Evolutionary conservation across 1,284 basidiomycete species (phyloP).

Genomic region (Puccinia triticina): DNA sequence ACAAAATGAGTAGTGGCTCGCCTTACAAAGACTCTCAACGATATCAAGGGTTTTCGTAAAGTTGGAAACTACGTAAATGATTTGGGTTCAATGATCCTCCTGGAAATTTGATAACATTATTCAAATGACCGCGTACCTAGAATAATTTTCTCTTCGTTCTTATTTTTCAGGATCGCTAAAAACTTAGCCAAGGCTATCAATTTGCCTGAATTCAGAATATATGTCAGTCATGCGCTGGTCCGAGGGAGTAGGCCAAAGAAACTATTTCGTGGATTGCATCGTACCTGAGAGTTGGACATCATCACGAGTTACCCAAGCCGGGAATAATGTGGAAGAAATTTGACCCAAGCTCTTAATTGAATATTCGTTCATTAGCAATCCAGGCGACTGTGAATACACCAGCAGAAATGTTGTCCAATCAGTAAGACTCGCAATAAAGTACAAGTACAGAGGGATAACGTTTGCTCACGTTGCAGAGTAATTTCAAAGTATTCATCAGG

Average conservation of each 20-base stretch:
- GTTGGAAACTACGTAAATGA: conserved; percentile 54
- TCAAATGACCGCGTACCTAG: conserved; percentile 65
- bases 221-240: background rate
- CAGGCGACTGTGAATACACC: conserved; percentile 27
- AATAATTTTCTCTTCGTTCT: conserved; percentile 88
- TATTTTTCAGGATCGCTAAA: conserved; percentile 68
- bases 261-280: background rate
- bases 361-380: conserved; percentile 49
- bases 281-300: conserved; percentile 67
- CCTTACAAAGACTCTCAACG: conserved; percentile 80
- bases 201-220: conserved; percentile 61
- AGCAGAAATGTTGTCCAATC: background rate
- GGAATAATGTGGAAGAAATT: conserved; percentile 72
- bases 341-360: conserved; percentile 60
- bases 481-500: conserved; percentile 76
- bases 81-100: background rate
- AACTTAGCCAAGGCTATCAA: conserved; percentile 75
- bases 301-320: conserved; percentile 67
- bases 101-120: background rate
- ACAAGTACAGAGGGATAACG: background rate
- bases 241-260: background rate
- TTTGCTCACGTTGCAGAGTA: conserved; percentile 91
- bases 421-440: background rate
- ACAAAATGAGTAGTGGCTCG: conserved; percentile 74
- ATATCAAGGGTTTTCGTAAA: conserved; percentile 79